Conservation (phyloP, 305 asterid species). For the Striga hermonthica region DNA sequence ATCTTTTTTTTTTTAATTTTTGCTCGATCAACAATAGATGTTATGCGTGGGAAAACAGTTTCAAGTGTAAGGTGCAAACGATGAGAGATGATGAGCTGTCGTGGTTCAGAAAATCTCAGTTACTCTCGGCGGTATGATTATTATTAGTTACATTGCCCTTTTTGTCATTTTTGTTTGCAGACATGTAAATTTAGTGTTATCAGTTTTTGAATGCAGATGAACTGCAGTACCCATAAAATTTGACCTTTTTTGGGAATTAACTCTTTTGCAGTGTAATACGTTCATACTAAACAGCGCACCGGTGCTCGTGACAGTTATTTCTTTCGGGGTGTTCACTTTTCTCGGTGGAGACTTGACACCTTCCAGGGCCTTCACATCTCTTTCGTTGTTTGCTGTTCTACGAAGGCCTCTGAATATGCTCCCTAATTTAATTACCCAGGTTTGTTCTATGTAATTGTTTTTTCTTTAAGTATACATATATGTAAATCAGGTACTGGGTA, state of each 20-base stretch:
- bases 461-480: too few relatives aligned
- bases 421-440: slow-evolving; percentile 92
- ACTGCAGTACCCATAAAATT: not conserved
- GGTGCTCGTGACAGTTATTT: slow-evolving; percentile 74
- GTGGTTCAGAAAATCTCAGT: slow-evolving; percentile 77
- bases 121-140: slow-evolving; percentile 70
- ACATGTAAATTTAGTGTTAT: too few relatives aligned
- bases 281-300: slow-evolving; percentile 90
- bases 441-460: slow-evolving; percentile 29
- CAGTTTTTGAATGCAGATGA: not conserved
- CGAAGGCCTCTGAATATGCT: slow-evolving; percentile 79
- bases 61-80: slow-evolving; percentile 64
- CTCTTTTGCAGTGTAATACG: slow-evolving; percentile 68
- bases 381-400: slow-evolving; percentile 77
- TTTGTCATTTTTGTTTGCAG: too few relatives aligned
- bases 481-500: too few relatives aligned
- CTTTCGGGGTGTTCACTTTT: slow-evolving; percentile 80
- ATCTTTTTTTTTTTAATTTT: slow-evolving; percentile 29
- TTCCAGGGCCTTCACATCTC: slow-evolving; percentile 87
- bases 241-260: slow-evolving; percentile 18
- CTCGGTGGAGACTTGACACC: slow-evolving; percentile 94
- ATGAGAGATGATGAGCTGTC: slow-evolving; percentile 69
- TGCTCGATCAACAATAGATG: slow-evolving; percentile 45
- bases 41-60: slow-evolving; percentile 88
- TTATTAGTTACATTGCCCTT: too few relatives aligned